Conservation (phyloP, 2,329 filamentous ascomycete genomes). For the Fusarium lyarnte region DNA sequence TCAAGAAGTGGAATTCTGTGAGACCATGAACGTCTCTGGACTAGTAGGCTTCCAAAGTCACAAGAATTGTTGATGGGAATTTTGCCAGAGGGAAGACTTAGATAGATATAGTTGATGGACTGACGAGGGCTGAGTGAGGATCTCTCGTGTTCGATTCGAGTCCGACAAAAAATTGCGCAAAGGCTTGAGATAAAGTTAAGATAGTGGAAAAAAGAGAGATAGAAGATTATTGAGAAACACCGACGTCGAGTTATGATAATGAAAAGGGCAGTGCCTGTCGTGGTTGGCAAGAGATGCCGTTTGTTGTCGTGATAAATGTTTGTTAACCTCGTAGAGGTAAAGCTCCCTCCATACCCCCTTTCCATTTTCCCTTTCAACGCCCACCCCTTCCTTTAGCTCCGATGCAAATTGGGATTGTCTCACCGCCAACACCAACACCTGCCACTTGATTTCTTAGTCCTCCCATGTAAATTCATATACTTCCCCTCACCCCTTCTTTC, state of each 20-base stretch:
- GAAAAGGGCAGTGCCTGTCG: not conserved
- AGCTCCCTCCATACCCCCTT: not conserved
- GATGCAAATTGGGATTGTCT: slow-evolving; percentile 19
- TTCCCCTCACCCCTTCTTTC: not conserved
- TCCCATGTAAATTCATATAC: not conserved
- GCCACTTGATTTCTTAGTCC: slow-evolving; percentile 1
- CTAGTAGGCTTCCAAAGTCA: not conserved
- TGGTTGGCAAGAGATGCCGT: slow-evolving; percentile 1
- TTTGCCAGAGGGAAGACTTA: slow-evolving; percentile 10
- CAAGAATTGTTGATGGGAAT: not conserved
- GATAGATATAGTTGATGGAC: not conserved
- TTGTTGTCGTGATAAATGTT: slow-evolving; percentile 20
- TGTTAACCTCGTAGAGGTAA: not conserved
- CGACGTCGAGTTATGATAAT: not conserved
- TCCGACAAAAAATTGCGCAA: not conserved
- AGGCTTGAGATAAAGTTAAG: not conserved
- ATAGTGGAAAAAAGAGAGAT: not conserved
- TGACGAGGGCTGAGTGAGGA: not conserved
- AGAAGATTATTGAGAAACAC: not conserved
- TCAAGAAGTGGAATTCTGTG: not conserved
- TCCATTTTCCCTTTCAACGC: slow-evolving; percentile 3
- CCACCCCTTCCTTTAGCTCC: slow-evolving; percentile 7
- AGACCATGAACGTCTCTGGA: not conserved
- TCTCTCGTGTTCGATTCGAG: not conserved
- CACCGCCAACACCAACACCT: slow-evolving; percentile 28